These are phyloP conservation scores for Cyberlindnera xylosilytica DNA, from an alignment of 805 yeast genomes.

Conservation along the genomic window DNA sequence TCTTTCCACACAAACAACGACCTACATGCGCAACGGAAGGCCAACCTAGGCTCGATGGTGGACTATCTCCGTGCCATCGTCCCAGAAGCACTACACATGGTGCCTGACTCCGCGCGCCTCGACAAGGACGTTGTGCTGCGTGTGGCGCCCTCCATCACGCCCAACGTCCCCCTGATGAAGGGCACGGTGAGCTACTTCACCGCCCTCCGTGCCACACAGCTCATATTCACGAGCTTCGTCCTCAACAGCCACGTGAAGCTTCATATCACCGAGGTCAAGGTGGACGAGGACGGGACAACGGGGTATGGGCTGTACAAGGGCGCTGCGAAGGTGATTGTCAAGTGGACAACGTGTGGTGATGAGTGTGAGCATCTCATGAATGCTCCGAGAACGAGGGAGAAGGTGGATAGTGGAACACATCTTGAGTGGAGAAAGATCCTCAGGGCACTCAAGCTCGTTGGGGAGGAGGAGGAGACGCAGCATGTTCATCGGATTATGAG, in stretches of 20 bases:
- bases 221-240: slow-evolving; percentile 53
- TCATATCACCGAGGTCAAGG: slow-evolving; percentile 38
- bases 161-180: slow-evolving; percentile 51
- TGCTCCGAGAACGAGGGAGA: not conserved
- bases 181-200: slow-evolving; percentile 57
- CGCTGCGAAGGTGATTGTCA: slow-evolving; percentile 47
- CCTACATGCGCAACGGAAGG: slow-evolving; percentile 6
- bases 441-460: not conserved
- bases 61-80: slow-evolving; percentile 44
- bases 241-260: slow-evolving; percentile 49
- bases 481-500: slow-evolving; percentile 23
- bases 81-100: slow-evolving; percentile 46
- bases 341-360: slow-evolving; percentile 57
- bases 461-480: slow-evolving; percentile 1
- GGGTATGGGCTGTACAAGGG: slow-evolving; percentile 15
- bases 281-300: slow-evolving; percentile 14
- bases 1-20: slow-evolving; percentile 13
- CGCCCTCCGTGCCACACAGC: slow-evolving; percentile 52
- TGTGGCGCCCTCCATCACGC: slow-evolving; percentile 50
- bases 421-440: slow-evolving; percentile 6
- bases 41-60: slow-evolving; percentile 54
- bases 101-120: slow-evolving; percentile 43
- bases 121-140: slow-evolving; percentile 48
- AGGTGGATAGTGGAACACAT: not conserved
- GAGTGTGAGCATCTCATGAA: slow-evolving; percentile 47